These are phyloP conservation scores for Talaromyces sp. DNA, from an alignment of 2,329 filamentous ascomycete genomes.

Conservation along the genomic window DNA sequence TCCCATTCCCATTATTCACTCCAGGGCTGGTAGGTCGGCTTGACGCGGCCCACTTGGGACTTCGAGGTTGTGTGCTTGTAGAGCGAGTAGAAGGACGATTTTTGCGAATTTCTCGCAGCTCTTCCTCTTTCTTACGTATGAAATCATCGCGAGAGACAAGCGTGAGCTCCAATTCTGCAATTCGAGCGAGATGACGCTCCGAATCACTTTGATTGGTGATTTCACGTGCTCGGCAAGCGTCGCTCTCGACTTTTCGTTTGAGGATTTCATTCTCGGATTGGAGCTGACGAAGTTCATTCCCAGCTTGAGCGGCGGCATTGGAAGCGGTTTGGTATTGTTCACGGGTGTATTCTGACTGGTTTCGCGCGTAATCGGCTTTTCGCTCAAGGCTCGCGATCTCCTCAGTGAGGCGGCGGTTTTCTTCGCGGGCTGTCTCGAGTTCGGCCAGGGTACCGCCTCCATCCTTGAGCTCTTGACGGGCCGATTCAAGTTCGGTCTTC, in stretches of 20 bases:
- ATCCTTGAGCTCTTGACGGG: conserved; percentile 43
- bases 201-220: conserved; percentile 39
- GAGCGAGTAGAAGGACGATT: conserved; percentile 47
- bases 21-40: conserved; percentile 48
- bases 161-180: conserved; percentile 42
- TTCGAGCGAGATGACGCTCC: conserved; percentile 38
- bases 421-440: conserved; percentile 44
- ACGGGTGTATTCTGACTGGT: conserved; percentile 50
- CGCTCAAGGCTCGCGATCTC: conserved; percentile 40
- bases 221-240: conserved; percentile 42
- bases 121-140: conserved; percentile 48
- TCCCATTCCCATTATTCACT: conserved; percentile 35
- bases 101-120: conserved; percentile 48
- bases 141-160: conserved; percentile 42
- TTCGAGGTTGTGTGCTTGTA: conserved; percentile 47
- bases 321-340: conserved; percentile 53
- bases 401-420: conserved; percentile 40
- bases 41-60: conserved; percentile 40
- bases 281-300: conserved; percentile 41
- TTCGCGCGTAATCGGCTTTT: conserved; percentile 44
- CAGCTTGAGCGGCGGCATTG: conserved; percentile 45
- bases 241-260: conserved; percentile 39
- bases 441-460: conserved; percentile 45
- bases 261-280: conserved; percentile 41
- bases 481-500: conserved; percentile 41